Base-by-base conservation (phyloP, 176 grass and related monocot species). In the Carex pumila region DNA sequence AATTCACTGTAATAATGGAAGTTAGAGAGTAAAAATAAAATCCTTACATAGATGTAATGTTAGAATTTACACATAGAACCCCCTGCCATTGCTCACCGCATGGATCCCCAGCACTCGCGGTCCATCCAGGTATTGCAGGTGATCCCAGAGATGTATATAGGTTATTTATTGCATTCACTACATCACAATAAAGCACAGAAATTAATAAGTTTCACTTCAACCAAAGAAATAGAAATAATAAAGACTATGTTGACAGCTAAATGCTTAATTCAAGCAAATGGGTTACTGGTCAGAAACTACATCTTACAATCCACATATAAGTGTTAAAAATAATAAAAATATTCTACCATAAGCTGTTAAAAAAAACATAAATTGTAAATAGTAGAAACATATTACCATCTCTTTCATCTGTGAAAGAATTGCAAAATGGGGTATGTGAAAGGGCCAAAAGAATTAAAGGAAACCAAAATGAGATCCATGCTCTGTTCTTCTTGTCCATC, bases 41-140 rank as follows among this genome's bases (percentile, higher is more conserved):
- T 71, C 80, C 85, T 50, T 99, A 99, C 97, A 99, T 94, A 83
- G 89, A 80, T 88, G 97, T 99, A 60, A 99, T 96, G 86, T 94
- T 99, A 19, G 97, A 91, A 61, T 9, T 78, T 10, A 89, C 89
- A 11, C 97, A 99, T 73, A 45, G 73, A 71, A 99, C 90, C 29
- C 97, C 97, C 82, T 96, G 97, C 97, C 97, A 99, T 67, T 7
- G 57, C 71, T 93, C 97, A 21, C 31, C 45, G 78, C 97, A 99
- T 50, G 97, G 97, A 17, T 99, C 97, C 53, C 97, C 91, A 14
- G 93, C 97, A 83, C 91, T 94, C 5, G 85, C 34, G 12, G 74
- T 63, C 97, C 97, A 99, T 83, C 86, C 94, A 85, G 97, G 93
- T 55, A 99, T 53, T 63, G 82, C 14, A 53, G 93, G 97, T 1